Base-by-base conservation (phyloP, 495 filamentous ascomycete genomes). In the Trichoderma erinaceum region DNA sequence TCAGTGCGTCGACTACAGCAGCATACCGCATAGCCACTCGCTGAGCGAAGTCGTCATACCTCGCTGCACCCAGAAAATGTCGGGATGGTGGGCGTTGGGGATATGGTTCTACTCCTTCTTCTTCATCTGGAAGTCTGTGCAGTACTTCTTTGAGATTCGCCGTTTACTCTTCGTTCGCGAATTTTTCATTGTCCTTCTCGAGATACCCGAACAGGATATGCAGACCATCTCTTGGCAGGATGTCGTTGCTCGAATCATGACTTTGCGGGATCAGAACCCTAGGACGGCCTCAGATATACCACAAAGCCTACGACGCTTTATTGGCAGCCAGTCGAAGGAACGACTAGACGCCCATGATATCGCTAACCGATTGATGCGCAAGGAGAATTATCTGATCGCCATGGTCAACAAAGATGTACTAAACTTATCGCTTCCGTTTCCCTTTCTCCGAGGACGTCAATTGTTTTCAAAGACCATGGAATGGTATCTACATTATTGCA, bases 161-260 rank as follows among this genome's bases (percentile, higher is more conserved):
- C 84, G 88, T 25, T 83, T 98, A 18, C 80, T 85, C 70, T 83
- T 91, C 41, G 87, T 97, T 77, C 92, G 93, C 72, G 88, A 95
- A 76, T 99, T 98, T 77, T 99, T 92, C 77, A 78, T 86, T 50
- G 86, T 97, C 73, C 83, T 97, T 8, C 85, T 99, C 18, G 88
- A 89, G 41, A 89, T 99, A 41, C 90, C 91, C 2, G 96, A 98
- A 71, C 80, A 86, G 25, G 96, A 99, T 69, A 96, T 99, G 74
- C 96, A 98, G 77, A 97, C 93, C 0, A 89, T 98, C 41, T 92
- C 92, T 10, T 99, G 95, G 95, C 92, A 97, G 75, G 90, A 96
- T 69, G 85, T 98, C 43, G 94, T 99, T 56, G 89, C 87, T 44
- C 89, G 93, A 61, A 81, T 99, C 66, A 97, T 97, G 89, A 83